Base-by-base conservation (phyloP, 225 moss, liverwort and hornwort genomes). In the Polytrichum formosum region DNA sequence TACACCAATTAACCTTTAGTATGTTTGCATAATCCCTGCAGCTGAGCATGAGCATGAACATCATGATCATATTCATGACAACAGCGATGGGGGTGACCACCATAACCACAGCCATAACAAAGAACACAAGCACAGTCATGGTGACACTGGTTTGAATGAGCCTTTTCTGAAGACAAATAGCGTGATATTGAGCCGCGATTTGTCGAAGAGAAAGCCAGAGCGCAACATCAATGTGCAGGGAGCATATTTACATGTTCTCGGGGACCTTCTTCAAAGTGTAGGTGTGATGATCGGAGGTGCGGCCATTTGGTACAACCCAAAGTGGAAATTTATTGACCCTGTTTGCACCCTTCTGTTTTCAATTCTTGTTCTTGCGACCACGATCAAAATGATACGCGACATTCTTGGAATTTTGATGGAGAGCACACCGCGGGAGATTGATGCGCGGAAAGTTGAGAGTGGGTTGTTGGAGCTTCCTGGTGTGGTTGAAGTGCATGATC, bases 401-500 rank as follows among this genome's bases (percentile, higher is more conserved):
- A 87, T 94, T 68, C 68, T 92, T 72, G 94, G 86, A 67, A 90
- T 98, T 23, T 76, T 98, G 82, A 98, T 98, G 94, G 97, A 98
- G 80, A 98, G 92, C 69, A 94, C 97, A 7, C 97, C 97, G 21
- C 75, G 94, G 35, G 91, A 98, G 79, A 87, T 98, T 2, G 94
- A 98, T 72, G 84, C 90, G 1, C 74, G 70, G 56, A 82, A 82
- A n/a, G 82, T 98, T 63, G 83, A 94, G 79, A 68, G 73, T n/a
- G 97, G 97, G 2, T 72, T 94, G 13, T 67, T 79, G 64, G 77
- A 67, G 6, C 85, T 98, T 22, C 81, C 78, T 21, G 94, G 92
- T 59, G 97, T 98, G 33, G 78, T 88, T 54, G 94, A 90, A 64
- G 90, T 98, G 30, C 97, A 98, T 28, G 97, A 98, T 76, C 92